Conservation (phyloP, 2,329 filamentous ascomycete species). For the Pseudogymnoascus sp. region DNA sequence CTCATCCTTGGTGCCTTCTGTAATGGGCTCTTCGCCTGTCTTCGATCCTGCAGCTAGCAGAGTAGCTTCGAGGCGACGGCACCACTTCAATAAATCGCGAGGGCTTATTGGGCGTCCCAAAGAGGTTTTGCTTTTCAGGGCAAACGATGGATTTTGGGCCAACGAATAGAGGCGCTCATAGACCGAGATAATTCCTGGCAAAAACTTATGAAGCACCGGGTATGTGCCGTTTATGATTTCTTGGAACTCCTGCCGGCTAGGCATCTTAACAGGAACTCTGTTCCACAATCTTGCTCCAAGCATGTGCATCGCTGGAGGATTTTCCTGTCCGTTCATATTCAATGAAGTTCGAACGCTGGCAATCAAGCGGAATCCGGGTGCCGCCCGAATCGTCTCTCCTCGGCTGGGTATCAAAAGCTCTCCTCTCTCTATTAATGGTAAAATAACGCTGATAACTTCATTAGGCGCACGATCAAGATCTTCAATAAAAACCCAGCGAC, state of each 20-base stretch:
- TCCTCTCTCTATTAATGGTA: conserved; percentile 87
- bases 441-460: conserved; percentile 85
- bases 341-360: conserved; percentile 77
- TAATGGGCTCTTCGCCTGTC: conserved; percentile 60
- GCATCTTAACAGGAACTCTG: conserved; percentile 58
- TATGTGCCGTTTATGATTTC: conserved; percentile 64
- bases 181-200: conserved; percentile 50
- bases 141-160: conserved; percentile 34
- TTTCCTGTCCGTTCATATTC: conserved; percentile 58
- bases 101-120: conserved; percentile 50
- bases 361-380: conserved; percentile 80
- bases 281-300: conserved; percentile 85
- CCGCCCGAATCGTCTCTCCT: conserved; percentile 75
- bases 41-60: conserved; percentile 53
- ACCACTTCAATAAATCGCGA: conserved; percentile 87
- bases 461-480: conserved; percentile 91
- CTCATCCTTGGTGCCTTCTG: conserved; percentile 63
- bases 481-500: conserved; percentile 94
- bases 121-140: conserved; percentile 40
- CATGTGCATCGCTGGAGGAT: conserved; percentile 57
- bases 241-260: conserved; percentile 61
- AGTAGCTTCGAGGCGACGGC: conserved; percentile 61
- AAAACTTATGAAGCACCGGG: conserved; percentile 57
- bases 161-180: conserved; percentile 45
- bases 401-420: conserved; percentile 84